phyloP scores from a whole-genome alignment of 2,329 filamentous ascomycete genomes.

The Aspergillus texensis region DNA sequence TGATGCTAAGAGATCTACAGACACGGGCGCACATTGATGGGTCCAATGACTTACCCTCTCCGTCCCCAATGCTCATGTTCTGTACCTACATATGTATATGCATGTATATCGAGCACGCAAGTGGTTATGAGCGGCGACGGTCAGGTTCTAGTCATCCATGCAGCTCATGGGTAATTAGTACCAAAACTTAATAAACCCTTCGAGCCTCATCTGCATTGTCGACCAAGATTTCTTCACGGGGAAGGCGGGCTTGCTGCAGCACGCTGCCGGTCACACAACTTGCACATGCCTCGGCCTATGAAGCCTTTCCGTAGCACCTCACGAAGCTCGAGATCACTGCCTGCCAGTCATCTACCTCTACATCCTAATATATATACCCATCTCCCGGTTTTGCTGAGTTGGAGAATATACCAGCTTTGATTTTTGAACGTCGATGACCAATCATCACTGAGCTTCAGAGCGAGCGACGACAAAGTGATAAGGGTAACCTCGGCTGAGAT shows the following conservation, averaged over 20 bases:
- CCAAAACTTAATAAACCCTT: neutral
- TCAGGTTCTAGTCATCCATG: neutral
- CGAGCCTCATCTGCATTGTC: slow-evolving; percentile 1
- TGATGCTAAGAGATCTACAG: neutral
- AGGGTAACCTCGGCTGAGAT: too few species aligned
- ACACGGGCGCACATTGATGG: slow-evolving; percentile 2
- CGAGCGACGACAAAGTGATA: neutral
- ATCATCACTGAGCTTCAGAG: neutral
- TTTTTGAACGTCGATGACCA: neutral
- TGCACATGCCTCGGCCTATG: slow-evolving; percentile 14
- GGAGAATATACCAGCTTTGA: neutral
- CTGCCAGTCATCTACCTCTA: neutral
- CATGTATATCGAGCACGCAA: slow-evolving; percentile 9
- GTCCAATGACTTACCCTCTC: neutral
- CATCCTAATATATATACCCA: neutral
- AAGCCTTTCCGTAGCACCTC: neutral
- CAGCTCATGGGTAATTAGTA: neutral
- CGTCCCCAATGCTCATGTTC: neutral
- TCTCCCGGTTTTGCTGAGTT: neutral
- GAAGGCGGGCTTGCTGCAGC: slow-evolving; percentile 9
- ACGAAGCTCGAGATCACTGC: neutral
- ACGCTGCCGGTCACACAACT: neutral
- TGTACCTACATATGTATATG: slow-evolving; percentile 10
- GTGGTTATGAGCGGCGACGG: slow-evolving; percentile 1
- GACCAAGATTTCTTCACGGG: slow-evolving; percentile 5